Conservation (phyloP, 2,329 filamentous ascomycete species). For the Clonostachys rosea region DNA sequence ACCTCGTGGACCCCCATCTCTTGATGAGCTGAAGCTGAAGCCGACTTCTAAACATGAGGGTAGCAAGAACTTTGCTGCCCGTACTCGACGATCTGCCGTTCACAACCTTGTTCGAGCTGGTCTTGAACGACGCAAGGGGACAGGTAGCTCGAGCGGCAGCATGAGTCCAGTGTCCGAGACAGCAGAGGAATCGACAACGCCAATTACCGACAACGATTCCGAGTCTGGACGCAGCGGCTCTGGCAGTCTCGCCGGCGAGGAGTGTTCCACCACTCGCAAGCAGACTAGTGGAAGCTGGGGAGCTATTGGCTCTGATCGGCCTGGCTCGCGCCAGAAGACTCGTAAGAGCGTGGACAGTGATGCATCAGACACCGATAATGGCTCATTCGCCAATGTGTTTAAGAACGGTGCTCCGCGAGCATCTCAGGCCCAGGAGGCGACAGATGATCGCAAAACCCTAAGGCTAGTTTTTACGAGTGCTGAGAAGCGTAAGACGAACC, state of each 20-base stretch:
- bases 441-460: constrained; percentile 69
- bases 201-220: constrained; percentile 69
- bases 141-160: constrained; percentile 67
- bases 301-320: constrained; percentile 84
- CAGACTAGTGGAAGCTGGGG: constrained; percentile 44
- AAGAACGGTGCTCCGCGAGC: constrained; percentile 51
- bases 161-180: constrained; percentile 88
- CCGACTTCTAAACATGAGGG: constrained; percentile 92
- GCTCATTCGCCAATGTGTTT: constrained; percentile 64
- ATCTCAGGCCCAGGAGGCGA: constrained; percentile 47
- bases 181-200: constrained; percentile 60
- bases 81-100: constrained; percentile 86
- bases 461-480: constrained; percentile 83
- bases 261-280: constrained; percentile 49
- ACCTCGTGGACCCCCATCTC: constrained; percentile 82
- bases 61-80: constrained; percentile 94
- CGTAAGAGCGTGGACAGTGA: constrained; percentile 65
- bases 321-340: constrained; percentile 64
- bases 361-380: constrained; percentile 32
- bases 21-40: constrained; percentile 86
- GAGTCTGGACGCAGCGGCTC: constrained; percentile 69
- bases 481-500: constrained; percentile 72
- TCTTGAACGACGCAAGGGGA: constrained; percentile 76
- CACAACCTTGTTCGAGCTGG: constrained; percentile 89
- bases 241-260: constrained; percentile 74